Evolutionary conservation across 2,329 filamentous ascomycete species (phyloP), one percentile per base, ranked within the genome.

Genomic region (Aspergillus luchuensis): DNA sequence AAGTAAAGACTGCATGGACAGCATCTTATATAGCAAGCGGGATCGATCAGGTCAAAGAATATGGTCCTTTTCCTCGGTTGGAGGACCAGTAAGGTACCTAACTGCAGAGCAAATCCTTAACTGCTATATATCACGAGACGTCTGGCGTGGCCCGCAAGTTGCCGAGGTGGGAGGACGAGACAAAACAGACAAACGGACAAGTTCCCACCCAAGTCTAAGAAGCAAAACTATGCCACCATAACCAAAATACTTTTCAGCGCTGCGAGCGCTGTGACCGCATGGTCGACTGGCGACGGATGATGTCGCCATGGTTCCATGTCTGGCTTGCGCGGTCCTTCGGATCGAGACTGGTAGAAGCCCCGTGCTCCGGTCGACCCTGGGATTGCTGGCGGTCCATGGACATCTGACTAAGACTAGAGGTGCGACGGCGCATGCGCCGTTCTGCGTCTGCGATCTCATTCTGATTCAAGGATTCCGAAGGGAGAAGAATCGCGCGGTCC

Each of bases 401-500:
- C 36, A 62, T 69, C 11, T 69, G 67, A 57, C 74, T 78, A 17
- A 76, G 58, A 30, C 69, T 76, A 4, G 77, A 79, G 13, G 68
- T 56, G 13, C 76, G 74, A 8, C 77, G 73, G 52, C 74, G 76
- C 64, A 79, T 69, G 43, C 81, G 73, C 23, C 77, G 76, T 21
- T 80, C 79, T 0, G 81, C 81, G 60, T 86, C 82, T 25, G 78
- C 78, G 5, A 81, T 80, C 66, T 89, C 88, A 59, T 85, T 85
- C 63, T 84, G 78, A 57, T 89, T 83, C 3, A 89, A 73, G n/a
- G 82, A 81, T 63, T 90, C 88, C 8, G 83, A 86, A 0, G 89
- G 89, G 1, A 91, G 80, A 1, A 91, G 74, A 57, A 91, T 89
- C 30, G 89, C 89, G 52, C 88, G 85, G 67, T 91, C 89, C 7